Conservation (phyloP, 768 basidiomycete genomes). For the Lyophyllum decastes region DNA sequence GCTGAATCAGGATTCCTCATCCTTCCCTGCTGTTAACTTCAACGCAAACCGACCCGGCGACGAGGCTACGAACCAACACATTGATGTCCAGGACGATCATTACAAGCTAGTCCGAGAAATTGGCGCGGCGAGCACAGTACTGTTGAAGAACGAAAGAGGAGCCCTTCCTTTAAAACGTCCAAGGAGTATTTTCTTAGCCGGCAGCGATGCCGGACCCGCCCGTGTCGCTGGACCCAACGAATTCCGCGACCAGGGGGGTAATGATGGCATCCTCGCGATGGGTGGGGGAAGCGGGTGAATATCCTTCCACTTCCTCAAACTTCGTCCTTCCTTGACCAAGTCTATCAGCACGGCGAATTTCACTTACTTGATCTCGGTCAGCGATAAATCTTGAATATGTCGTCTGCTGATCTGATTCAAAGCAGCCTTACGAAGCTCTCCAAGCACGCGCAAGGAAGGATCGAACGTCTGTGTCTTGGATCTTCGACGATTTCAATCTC, state of each 20-base stretch:
- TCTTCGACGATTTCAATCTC: constrained; percentile 70
- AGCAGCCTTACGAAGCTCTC: constrained; percentile 78
- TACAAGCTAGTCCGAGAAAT: constrained; percentile 67
- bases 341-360: constrained; percentile 19
- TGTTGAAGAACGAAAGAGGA: constrained; percentile 68
- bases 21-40: constrained; percentile 72
- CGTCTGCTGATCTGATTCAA: not conserved
- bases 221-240: constrained; percentile 64
- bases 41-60: constrained; percentile 58
- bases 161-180: constrained; percentile 62
- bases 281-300: constrained; percentile 49
- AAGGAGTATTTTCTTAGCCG: constrained; percentile 59
- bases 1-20: constrained; percentile 60
- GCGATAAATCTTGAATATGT: not conserved
- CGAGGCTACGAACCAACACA: constrained; percentile 55
- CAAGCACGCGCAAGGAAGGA: constrained; percentile 67
- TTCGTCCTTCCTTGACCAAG: not conserved
- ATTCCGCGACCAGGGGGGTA: constrained; percentile 47
- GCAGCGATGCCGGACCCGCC: constrained; percentile 64
- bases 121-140: constrained; percentile 70
- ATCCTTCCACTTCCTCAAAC: not conserved
- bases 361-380: constrained; percentile 17
- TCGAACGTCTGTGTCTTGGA: constrained; percentile 65
- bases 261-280: constrained; percentile 79
- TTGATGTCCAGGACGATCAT: constrained; percentile 75